Evolutionary conservation across 495 filamentous ascomycete genomes (phyloP).

Genomic region (Neurospora terricola): DNA sequence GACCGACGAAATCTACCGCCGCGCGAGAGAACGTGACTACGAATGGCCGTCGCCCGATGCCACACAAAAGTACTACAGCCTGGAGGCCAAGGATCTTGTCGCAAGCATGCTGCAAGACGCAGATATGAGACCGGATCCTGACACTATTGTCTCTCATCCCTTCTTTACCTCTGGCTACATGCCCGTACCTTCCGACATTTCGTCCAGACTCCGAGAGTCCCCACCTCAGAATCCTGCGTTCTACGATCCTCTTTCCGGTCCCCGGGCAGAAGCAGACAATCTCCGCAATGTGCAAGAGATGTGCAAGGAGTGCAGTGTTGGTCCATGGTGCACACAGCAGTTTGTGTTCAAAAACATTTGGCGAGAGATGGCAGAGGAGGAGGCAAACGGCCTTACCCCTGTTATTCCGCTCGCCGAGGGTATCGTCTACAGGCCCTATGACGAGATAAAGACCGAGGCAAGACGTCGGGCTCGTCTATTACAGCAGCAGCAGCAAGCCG

Average conservation of each 20-base stretch:
- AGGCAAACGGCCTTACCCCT: conserved; percentile 58
- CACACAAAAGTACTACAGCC: conserved; percentile 39
- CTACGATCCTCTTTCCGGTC: conserved; percentile 19
- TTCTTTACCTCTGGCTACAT: conserved; percentile 65
- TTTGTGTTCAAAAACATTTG: conserved; percentile 48
- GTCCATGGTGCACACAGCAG: conserved; percentile 34
- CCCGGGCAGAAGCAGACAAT: conserved; percentile 19
- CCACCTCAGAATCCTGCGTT: conserved; percentile 36
- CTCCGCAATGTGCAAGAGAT: conserved; percentile 29
- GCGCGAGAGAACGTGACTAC: conserved; percentile 60
- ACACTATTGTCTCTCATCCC: conserved; percentile 70
- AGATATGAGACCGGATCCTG: conserved; percentile 62
- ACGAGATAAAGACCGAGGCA: conserved; percentile 30
- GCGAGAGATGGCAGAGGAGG: conserved; percentile 60
- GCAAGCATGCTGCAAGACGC: conserved; percentile 65
- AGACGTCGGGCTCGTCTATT: conserved; percentile 20
- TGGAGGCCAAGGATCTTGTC: conserved; percentile 70
- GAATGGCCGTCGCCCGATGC: conserved; percentile 57
- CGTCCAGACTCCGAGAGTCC: conserved; percentile 36
- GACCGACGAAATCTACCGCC: conserved; percentile 75
- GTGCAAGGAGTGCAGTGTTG: conserved; percentile 38
- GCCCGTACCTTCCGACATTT: conserved; percentile 40
- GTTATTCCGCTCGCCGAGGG: conserved; percentile 57
- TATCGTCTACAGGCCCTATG: conserved; percentile 55
- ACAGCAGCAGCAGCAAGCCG: conserved; percentile 11